Conservation (phyloP, 208 protist species). For the Crithidia mellificae region DNA sequence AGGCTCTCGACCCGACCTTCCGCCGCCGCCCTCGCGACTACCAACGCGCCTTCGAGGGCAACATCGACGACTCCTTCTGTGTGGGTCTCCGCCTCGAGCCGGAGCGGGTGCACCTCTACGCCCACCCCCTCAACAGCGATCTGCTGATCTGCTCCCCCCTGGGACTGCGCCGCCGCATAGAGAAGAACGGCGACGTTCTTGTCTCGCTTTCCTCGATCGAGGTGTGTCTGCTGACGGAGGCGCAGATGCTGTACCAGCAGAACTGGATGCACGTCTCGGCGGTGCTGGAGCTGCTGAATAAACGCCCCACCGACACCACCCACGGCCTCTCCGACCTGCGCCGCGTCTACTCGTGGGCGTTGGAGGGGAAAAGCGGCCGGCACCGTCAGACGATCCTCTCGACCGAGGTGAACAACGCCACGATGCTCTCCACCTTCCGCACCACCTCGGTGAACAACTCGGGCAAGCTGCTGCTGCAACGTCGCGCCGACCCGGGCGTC, state of each 20-base stretch:
- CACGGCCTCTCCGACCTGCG: conserved; percentile 85
- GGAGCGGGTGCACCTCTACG: conserved; percentile 81
- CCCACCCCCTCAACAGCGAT: conserved; percentile 92
- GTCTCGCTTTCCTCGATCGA: conserved; percentile 94
- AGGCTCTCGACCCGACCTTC: conserved; percentile 87
- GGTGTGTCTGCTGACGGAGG: conserved; percentile 92
- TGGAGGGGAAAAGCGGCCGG: conserved; percentile 74
- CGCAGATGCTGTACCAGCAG: conserved; percentile 96
- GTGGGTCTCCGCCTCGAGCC: conserved; percentile 87
- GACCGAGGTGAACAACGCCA: conserved; percentile 69
- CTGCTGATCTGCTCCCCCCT: conserved; percentile 96
- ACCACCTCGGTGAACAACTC: conserved; percentile 68
- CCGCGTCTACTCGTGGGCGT: conserved; percentile 84
- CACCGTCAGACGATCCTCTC: conserved; percentile 95
- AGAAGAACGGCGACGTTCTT: conserved; percentile 71
- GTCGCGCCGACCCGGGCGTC: conserved; percentile 49
- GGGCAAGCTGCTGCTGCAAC: conserved; percentile 70
- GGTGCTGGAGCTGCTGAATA: conserved; percentile 78
- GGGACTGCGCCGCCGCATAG: conserved; percentile 81
- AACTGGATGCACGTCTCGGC: conserved; percentile 95
- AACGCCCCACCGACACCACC: conserved; percentile 82
- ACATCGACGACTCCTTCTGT: conserved; percentile 96
- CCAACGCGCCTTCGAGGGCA: conserved; percentile 93
- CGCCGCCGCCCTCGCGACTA: conserved; percentile 86
- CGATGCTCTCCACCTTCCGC: conserved; percentile 90